phyloP scores from a whole-genome alignment of 495 filamentous ascomycete species.

The Podospora pseudopauciseta region DNA sequence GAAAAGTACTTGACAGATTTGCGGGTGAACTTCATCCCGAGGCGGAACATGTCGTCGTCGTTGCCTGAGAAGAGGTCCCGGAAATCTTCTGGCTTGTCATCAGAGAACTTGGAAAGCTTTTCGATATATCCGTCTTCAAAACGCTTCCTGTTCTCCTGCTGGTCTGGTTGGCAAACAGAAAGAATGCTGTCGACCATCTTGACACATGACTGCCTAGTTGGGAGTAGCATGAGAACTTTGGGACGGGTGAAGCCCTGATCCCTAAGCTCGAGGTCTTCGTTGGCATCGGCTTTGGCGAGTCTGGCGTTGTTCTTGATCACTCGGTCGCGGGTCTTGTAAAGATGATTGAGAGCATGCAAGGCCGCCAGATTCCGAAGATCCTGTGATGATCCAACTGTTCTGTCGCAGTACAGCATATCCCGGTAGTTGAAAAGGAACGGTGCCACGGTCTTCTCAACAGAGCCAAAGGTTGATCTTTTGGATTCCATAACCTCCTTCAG shows the following conservation, averaged over 20 bases:
- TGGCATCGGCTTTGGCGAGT: conserved; percentile 53
- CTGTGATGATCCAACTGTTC: conserved; percentile 60
- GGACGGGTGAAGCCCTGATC: conserved; percentile 96
- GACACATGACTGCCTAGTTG: conserved; percentile 80
- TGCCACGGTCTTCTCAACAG: conserved; percentile 49
- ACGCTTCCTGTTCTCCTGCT: conserved; percentile 92
- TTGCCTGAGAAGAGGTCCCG: conserved; percentile 87
- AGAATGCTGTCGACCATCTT: conserved; percentile 71
- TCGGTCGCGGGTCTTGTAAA: conserved; percentile 87
- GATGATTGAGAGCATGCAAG: conserved; percentile 82
- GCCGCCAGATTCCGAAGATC: conserved; percentile 68
- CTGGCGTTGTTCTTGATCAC: conserved; percentile 89
- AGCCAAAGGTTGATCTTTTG: conserved; percentile 44
- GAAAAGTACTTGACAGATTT: conserved; percentile 94
- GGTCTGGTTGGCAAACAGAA: conserved; percentile 70
- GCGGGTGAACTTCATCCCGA: conserved; percentile 91
- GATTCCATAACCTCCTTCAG: conserved; percentile 31
- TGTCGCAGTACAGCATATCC: conserved; percentile 73
- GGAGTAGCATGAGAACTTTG: conserved; percentile 83
- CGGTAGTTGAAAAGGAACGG: conserved; percentile 71
- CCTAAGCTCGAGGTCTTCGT: conserved; percentile 67
- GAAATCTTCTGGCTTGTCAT: conserved; percentile 82
- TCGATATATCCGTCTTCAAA: conserved; percentile 76
- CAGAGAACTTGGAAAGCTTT: conserved; percentile 60
- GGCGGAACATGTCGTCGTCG: conserved; percentile 92